Base-by-base conservation (phyloP, 179 eudicot species). In the Silene noctiflora region DNA sequence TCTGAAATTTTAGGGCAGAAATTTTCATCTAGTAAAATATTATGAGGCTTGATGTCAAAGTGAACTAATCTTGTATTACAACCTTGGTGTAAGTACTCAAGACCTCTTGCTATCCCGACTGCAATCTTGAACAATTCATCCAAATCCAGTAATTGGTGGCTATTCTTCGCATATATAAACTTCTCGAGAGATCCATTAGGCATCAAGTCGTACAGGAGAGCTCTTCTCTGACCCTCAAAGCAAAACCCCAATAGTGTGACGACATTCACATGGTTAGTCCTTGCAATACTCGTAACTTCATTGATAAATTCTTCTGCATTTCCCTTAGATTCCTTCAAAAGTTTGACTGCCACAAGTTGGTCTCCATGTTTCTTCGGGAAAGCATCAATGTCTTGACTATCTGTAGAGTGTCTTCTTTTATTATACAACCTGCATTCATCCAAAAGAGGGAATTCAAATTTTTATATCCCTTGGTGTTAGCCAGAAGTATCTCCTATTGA, bases 41-140 rank as follows among this genome's bases (percentile, higher is more conserved):
- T 85, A 9, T 82, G 80, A 53, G 87, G 82, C 35, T 81, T 85
- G 22, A 85, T 83, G 55, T 83, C 86, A n/a, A 83, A 81, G 59
- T 81, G 86, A 16, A 81, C 27, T 29, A 83, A 77, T 65, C 79
- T 71, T 17, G 76, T 83, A 44, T 63, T 80, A 46, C 81, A 83
- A 0, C 83, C 81, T 60, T 77, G 61, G 69, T 85, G 88, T 35
- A 75, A 76, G 21, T 77, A 83, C 72, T 74, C 85, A 3, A 80
- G 76, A 58, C 80, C 84, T 63, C 80, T 68, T 11, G 82, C 82
- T 53, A 78, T 69, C 22, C 80, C 84, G 6, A 83, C 63, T 17
- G 83, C 79, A 12, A 80, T 83, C 27, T 83, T 44, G 39, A 56
- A 75, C 25, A 83, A 60, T 35, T 29, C 75, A 27, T 71, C 80